Evolutionary conservation across 1,139 yeast species (phyloP).

Genomic region (Geotrichum restrictum): DNA sequence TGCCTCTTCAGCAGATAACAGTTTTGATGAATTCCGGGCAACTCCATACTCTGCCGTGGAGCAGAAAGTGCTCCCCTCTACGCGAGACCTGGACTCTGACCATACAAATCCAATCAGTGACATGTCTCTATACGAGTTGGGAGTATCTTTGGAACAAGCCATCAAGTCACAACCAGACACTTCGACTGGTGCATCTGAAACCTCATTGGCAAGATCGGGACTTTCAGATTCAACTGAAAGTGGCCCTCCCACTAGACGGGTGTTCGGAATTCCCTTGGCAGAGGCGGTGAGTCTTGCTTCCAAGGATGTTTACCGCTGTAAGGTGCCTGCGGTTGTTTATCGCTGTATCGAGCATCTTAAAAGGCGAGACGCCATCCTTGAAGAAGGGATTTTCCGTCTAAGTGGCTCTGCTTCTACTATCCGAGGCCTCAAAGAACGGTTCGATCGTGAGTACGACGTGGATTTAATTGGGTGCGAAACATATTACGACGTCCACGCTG

Average conservation of each 20-base stretch:
- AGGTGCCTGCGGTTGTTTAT: slow-evolving; percentile 72
- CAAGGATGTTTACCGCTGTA: slow-evolving; percentile 34
- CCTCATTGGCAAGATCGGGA: background rate
- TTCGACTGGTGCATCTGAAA: background rate
- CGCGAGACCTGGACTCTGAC: too few species aligned
- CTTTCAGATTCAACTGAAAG: background rate
- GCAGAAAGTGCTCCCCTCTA: slow-evolving; percentile 10
- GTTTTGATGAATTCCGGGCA: slow-evolving; percentile 17
- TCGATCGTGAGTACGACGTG: slow-evolving; percentile 57
- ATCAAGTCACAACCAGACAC: slow-evolving; percentile 11
- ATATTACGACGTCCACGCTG: slow-evolving; percentile 65
- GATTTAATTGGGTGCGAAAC: slow-evolving; percentile 47
- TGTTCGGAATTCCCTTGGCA: slow-evolving; percentile 66
- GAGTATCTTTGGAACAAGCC: slow-evolving; percentile 12
- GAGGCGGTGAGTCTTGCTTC: slow-evolving; percentile 53
- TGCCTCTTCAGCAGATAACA: background rate
- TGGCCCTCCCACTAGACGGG: slow-evolving; percentile 20
- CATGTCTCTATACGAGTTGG: slow-evolving; percentile 5
- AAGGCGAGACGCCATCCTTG: slow-evolving; percentile 66
- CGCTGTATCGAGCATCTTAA: slow-evolving; percentile 71
- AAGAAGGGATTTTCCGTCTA: slow-evolving; percentile 86
- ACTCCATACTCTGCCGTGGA: slow-evolving; percentile 23
- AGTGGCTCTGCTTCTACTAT: slow-evolving; percentile 86
- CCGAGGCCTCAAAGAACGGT: slow-evolving; percentile 64
- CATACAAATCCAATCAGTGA: background rate